A percentile compares a stretch with the other conserved stretches of the same genome.
These are phyloP conservation scores for Botryosphaeria dothidea DNA, from an alignment of 2,329 filamentous ascomycete species.

Conservation along the genomic window DNA sequence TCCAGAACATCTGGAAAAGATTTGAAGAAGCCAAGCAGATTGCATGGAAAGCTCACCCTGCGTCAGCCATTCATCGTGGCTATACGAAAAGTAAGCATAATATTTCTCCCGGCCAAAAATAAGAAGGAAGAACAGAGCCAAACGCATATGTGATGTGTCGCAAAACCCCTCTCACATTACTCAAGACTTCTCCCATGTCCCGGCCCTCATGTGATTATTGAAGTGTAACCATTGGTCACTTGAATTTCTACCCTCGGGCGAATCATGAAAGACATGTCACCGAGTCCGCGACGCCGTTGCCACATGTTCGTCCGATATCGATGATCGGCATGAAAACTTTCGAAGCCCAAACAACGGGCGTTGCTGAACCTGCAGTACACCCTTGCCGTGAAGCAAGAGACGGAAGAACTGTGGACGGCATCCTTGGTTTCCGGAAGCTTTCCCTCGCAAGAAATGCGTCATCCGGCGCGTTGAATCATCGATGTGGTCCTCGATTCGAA, in stretches of 20 bases:
- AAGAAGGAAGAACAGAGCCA: background rate
- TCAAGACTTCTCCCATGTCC: background rate
- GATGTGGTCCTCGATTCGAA: too few species aligned
- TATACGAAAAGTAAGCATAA: background rate
- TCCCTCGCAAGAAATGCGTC: too few species aligned
- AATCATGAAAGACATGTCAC: too few species aligned
- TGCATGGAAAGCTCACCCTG: background rate
- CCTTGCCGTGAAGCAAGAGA: background rate
- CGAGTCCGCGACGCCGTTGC: too few species aligned
- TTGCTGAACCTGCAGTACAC: background rate
- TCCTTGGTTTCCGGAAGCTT: too few species aligned
- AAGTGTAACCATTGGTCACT: background rate
- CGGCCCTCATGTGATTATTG: background rate
- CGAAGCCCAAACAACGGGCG: background rate
- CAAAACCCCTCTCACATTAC: background rate
- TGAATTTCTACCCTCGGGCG: background rate
- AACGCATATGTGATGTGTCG: background rate
- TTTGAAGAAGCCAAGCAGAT: background rate
- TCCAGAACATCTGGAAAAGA: background rate
- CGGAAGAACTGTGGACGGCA: too few species aligned
- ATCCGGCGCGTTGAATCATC: too few species aligned
- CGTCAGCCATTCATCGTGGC: background rate
- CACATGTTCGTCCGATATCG: too few species aligned
- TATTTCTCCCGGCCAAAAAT: background rate
- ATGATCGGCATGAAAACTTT: background rate